Conservation (phyloP, 1,284 basidiomycete genomes). For the Xerocomus minutiporus region DNA sequence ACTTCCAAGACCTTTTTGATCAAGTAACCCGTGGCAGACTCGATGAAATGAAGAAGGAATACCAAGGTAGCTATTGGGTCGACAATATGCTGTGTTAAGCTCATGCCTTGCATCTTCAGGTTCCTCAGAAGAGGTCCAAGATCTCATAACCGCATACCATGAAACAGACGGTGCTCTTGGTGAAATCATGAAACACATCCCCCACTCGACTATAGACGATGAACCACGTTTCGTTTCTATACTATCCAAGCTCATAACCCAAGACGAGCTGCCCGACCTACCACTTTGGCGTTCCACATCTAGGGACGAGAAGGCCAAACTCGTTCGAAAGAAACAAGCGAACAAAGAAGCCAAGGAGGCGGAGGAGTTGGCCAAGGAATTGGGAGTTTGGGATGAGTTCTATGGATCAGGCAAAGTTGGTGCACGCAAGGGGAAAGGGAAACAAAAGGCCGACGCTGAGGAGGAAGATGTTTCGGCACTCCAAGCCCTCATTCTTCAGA, state of each 20-base stretch:
- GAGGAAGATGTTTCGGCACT: constrained; percentile 68
- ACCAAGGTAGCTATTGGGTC: constrained; percentile 61
- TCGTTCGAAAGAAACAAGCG: constrained; percentile 69
- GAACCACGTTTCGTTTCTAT: constrained; percentile 76
- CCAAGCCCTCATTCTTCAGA: constrained; percentile 79
- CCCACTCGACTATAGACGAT: constrained; percentile 78
- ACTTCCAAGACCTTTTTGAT: constrained; percentile 87
- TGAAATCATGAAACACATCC: constrained; percentile 78
- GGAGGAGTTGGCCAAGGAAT: constrained; percentile 78
- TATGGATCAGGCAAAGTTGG: constrained; percentile 78
- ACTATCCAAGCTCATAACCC: constrained; percentile 64
- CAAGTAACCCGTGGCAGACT: constrained; percentile 79
- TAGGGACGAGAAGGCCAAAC: constrained; percentile 74
- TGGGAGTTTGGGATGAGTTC: constrained; percentile 95
- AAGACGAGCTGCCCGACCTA: constrained; percentile 55
- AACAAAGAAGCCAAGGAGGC: constrained; percentile 82
- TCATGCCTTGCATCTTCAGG: constrained; percentile 42
- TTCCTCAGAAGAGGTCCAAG: constrained; percentile 76
- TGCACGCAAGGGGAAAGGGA: constrained; percentile 55
- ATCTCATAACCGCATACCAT: constrained; percentile 71
- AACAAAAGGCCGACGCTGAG: constrained; percentile 46
- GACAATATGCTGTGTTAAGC: neutral
- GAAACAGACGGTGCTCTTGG: constrained; percentile 67
- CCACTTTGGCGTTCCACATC: constrained; percentile 67
- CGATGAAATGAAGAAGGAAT: constrained; percentile 86